phyloP scores from a whole-genome alignment of 2,329 filamentous ascomycete species.

The Lojkania enalia region DNA sequence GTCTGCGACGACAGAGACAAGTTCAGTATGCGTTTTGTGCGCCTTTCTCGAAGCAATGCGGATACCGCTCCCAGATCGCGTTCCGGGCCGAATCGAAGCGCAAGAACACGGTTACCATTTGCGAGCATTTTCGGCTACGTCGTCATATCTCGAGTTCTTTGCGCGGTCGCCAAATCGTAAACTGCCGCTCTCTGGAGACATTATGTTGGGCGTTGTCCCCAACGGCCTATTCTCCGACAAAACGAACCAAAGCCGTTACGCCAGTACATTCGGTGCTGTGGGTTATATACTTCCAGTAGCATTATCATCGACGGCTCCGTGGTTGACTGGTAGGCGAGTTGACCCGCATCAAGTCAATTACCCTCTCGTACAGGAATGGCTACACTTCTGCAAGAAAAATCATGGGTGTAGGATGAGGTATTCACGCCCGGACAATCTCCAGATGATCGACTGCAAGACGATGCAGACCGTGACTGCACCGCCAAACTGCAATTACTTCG shows the following conservation, averaged over 20 bases:
- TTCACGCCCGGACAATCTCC: slow-evolving; percentile 3
- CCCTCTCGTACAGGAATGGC: slow-evolving; percentile 1
- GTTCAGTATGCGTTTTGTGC: not conserved
- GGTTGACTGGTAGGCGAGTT: slow-evolving; percentile 4
- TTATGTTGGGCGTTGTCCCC: slow-evolving; percentile 7
- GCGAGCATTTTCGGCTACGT: slow-evolving; percentile 4
- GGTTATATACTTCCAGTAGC: slow-evolving; percentile 9
- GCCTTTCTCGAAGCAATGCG: not conserved
- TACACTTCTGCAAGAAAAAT: slow-evolving; percentile 6
- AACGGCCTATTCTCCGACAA: slow-evolving; percentile 8
- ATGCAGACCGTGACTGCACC: slow-evolving; percentile 1
- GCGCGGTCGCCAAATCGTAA: not conserved
- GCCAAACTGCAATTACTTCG: slow-evolving; percentile 3
- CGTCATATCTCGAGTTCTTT: slow-evolving; percentile 7
- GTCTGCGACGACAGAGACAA: no score
- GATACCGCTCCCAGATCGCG: not conserved
- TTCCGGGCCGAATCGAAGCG: not conserved
- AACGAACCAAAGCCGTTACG: not conserved
- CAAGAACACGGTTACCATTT: slow-evolving; percentile 6
- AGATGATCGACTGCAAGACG: slow-evolving; percentile 7
- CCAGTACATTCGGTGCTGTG: slow-evolving; percentile 1
- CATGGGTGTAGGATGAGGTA: slow-evolving; percentile 7
- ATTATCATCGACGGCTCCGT: slow-evolving; percentile 6
- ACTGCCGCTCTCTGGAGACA: not conserved
- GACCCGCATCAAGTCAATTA: slow-evolving; percentile 2